These are phyloP conservation scores for Scopulariopsis brevicaulis DNA, from an alignment of 2,329 filamentous ascomycete genomes.

Conservation along the genomic window DNA sequence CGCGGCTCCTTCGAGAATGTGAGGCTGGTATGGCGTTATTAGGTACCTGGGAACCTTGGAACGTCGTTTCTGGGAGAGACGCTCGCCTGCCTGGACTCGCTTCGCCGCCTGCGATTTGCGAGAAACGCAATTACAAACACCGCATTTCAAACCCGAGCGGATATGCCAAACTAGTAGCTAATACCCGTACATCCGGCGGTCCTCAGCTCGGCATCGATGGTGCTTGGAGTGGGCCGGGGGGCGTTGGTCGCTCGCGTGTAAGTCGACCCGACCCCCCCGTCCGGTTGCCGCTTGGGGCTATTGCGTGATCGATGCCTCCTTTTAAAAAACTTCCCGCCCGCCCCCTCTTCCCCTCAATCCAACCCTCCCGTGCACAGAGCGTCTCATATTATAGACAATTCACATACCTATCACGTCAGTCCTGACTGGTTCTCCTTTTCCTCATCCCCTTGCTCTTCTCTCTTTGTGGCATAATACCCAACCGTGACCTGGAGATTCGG, in stretches of 20 bases:
- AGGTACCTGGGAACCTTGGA: neutral
- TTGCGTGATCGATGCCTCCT: conserved; percentile 7
- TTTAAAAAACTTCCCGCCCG: conserved; percentile 6
- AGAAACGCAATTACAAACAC: neutral
- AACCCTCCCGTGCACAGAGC: neutral
- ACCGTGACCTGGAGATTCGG: neutral
- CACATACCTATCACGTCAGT: neutral
- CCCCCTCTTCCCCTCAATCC: conserved; percentile 2
- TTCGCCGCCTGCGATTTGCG: neutral
- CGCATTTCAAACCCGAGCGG: neutral
- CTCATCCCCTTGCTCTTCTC: neutral
- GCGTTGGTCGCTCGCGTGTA: neutral
- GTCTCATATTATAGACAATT: neutral
- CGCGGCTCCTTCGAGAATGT: neutral
- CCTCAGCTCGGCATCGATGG: neutral
- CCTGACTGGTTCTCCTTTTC: neutral
- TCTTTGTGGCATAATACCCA: neutral
- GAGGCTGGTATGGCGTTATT: neutral
- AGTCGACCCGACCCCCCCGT: neutral
- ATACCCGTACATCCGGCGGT: neutral
- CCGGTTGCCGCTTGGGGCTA: conserved; percentile 1
- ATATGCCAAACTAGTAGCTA: neutral
- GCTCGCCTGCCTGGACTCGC: neutral
- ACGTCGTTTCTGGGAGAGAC: neutral
- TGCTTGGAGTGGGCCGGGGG: neutral